Evolutionary conservation across 345 rosid species (phyloP).

Genomic region (Camelina hispida): DNA sequence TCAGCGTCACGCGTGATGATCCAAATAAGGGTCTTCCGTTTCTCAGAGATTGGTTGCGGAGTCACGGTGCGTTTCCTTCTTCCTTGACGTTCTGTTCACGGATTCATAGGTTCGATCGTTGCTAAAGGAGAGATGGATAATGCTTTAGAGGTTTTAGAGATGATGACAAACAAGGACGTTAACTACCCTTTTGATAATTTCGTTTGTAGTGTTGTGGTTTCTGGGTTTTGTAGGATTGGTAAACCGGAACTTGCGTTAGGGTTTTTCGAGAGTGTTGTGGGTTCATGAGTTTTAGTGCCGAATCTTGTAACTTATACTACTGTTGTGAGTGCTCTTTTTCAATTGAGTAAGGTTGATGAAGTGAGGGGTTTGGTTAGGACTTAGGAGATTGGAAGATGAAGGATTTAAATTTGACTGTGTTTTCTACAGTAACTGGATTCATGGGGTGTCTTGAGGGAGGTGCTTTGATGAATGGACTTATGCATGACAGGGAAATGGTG

Average conservation of each 20-base stretch:
- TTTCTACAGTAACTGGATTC: conserved; percentile 73
- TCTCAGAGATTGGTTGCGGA: conserved; percentile 54
- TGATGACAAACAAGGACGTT: conserved; percentile 56
- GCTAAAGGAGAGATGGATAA: conserved; percentile 55
- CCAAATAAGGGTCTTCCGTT: conserved; percentile 55
- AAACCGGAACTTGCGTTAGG: conserved; percentile 68
- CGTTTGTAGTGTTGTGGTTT: conserved; percentile 69
- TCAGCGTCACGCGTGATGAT: conserved; percentile 49
- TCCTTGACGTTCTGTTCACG: conserved; percentile 59
- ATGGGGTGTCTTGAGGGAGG: conserved; percentile 56
- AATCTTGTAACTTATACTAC: conserved; percentile 70
- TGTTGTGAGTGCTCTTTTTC: conserved; percentile 60
- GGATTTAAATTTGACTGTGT: conserved; percentile 65
- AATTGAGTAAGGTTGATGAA: conserved; percentile 62
- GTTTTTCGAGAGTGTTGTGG: conserved; percentile 57
- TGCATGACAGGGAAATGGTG: conserved; percentile 56
- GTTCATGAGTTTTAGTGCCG: conserved; percentile 60
- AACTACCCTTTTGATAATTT: conserved; percentile 70
- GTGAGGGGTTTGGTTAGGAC: conserved; percentile 54
- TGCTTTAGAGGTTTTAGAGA: conserved; percentile 68
- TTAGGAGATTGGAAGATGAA: conserved; percentile 56
- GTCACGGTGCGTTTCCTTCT: conserved; percentile 63
- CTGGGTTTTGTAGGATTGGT: conserved; percentile 70
- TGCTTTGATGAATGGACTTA: conserved; percentile 53
- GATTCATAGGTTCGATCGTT: conserved; percentile 59